Conservation (phyloP, 495 filamentous ascomycete genomes). For the Rhypophila decipiens region DNA sequence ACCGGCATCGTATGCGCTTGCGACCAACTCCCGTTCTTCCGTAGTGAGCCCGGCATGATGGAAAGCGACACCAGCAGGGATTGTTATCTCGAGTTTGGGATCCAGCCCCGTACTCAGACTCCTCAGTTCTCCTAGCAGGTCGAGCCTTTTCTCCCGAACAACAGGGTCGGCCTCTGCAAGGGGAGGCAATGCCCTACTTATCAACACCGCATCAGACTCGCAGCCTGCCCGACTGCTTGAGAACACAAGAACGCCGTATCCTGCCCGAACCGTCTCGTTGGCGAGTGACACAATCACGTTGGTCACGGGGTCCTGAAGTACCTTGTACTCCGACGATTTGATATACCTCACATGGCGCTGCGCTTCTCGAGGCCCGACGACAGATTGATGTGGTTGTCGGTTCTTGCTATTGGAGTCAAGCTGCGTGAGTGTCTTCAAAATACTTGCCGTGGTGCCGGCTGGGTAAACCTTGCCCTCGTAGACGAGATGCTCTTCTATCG, state of each 20-base stretch:
- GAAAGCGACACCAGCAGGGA: conserved; percentile 65
- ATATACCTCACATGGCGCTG: conserved; percentile 43
- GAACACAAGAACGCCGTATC: conserved; percentile 71
- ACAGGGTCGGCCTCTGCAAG: conserved; percentile 34
- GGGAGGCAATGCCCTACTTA: conserved; percentile 56
- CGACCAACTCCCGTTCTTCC: conserved; percentile 73
- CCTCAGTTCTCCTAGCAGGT: conserved; percentile 62
- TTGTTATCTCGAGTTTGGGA: conserved; percentile 55
- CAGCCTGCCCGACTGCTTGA: conserved; percentile 62
- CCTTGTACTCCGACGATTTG: conserved; percentile 47
- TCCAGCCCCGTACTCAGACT: conserved; percentile 65
- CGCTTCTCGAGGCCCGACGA: no score
- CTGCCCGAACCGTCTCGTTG: conserved; percentile 57
- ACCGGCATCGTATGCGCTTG: conserved; percentile 65
- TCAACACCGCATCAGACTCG: conserved; percentile 56
- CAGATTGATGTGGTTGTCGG: conserved; percentile 32
- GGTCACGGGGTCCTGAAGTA: conserved; percentile 56
- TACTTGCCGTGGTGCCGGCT: conserved; percentile 51
- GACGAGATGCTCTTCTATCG: conserved; percentile 71
- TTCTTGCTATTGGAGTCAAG: conserved; percentile 33
- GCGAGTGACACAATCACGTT: conserved; percentile 68
- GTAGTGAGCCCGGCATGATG: conserved; percentile 77
- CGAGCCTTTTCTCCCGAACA: conserved; percentile 52
- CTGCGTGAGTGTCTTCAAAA: conserved; percentile 57
- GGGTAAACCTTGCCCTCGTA: conserved; percentile 66